These are phyloP conservation scores for Cubamyces lactineus DNA, from an alignment of 768 basidiomycete genomes.

Conservation along the genomic window DNA sequence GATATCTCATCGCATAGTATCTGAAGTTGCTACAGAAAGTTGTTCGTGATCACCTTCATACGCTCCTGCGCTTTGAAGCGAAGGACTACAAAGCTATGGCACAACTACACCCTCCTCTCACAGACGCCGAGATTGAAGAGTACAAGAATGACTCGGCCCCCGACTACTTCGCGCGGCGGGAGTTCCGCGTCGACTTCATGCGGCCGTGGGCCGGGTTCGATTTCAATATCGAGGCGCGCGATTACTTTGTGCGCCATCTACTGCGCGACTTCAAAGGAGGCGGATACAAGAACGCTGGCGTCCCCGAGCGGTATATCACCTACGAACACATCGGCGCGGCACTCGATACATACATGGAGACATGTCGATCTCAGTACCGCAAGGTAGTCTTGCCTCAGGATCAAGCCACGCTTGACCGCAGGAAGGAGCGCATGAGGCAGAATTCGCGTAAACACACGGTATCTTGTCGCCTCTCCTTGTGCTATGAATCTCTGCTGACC, in stretches of 20 bases:
- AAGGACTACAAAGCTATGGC: constrained; percentile 5
- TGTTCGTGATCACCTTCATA: background rate
- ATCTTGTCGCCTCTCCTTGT: background rate
- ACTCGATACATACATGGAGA: constrained; percentile 1
- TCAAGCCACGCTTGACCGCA: background rate
- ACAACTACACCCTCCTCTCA: background rate
- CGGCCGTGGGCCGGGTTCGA: background rate
- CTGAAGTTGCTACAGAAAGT: background rate
- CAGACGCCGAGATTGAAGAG: background rate
- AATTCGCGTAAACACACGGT: constrained; percentile 1
- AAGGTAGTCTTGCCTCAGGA: background rate
- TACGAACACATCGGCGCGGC: constrained; percentile 3
- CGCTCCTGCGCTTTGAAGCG: background rate
- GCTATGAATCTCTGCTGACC: background rate
- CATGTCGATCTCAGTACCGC: background rate
- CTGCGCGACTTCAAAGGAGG: background rate
- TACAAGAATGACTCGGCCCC: background rate
- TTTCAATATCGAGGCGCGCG: constrained; percentile 9
- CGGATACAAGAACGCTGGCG: background rate
- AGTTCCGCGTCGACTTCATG: constrained; percentile 4
- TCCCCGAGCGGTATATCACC: constrained; percentile 3
- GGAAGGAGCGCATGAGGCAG: background rate
- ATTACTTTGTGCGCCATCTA: constrained; percentile 6
- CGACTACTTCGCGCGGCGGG: background rate
- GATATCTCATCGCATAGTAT: no score